These are phyloP conservation scores for Lentinus polychrous DNA, from an alignment of 1,284 basidiomycete species.

Conservation along the genomic window DNA sequence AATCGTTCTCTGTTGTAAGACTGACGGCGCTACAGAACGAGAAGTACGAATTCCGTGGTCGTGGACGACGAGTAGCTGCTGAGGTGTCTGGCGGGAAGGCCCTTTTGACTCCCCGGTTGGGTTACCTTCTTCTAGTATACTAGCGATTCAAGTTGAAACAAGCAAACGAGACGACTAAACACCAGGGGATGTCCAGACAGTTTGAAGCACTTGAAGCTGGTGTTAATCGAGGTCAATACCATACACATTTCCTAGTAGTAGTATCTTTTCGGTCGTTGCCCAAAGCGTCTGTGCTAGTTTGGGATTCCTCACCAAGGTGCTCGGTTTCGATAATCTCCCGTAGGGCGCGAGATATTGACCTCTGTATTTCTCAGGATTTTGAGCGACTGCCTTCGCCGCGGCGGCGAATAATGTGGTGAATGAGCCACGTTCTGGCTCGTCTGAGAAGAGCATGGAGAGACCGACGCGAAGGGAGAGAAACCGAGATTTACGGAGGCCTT, in stretches of 20 bases:
- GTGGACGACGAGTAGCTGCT: too few relatives aligned
- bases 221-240: too few relatives aligned
- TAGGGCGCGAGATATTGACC: slow-evolving; percentile 38
- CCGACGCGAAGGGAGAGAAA: slow-evolving; percentile 9
- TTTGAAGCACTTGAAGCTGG: too few relatives aligned
- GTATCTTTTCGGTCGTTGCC: slow-evolving; percentile 31
- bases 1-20: too few relatives aligned
- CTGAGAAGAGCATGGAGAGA: slow-evolving; percentile 8
- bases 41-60: too few relatives aligned
- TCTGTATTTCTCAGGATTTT: slow-evolving; percentile 35
- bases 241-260: slow-evolving; percentile 19
- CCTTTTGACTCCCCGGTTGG: too few relatives aligned
- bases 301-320: slow-evolving; percentile 26
- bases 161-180: too few relatives aligned
- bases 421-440: slow-evolving; percentile 27
- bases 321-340: slow-evolving; percentile 25
- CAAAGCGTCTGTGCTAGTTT: slow-evolving; percentile 40
- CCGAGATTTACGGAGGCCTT: neutral
- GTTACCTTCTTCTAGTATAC: too few relatives aligned
- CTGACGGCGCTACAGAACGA: too few relatives aligned
- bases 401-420: slow-evolving; percentile 42
- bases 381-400: slow-evolving; percentile 28
- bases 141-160: too few relatives aligned
- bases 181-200: too few relatives aligned
- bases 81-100: too few relatives aligned